phyloP scores from a whole-genome alignment of 257 asterid genomes.

The Gardenia jasminoides region DNA sequence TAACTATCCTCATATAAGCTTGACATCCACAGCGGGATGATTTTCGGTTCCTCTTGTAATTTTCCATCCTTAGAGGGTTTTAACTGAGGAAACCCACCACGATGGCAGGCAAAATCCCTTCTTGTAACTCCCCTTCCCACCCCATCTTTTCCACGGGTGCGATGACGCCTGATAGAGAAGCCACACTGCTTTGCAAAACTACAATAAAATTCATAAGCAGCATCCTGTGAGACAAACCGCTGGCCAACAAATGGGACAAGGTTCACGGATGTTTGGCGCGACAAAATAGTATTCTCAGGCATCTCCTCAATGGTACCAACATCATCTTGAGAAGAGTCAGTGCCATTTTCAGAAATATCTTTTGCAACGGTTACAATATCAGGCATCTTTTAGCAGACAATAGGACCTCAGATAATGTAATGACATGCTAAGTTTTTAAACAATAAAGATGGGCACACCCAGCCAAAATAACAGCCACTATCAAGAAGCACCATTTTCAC shows the following conservation, averaged over 20 bases:
- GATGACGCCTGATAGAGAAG: slow-evolving; percentile 58
- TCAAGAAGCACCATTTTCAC: slow-evolving; percentile 3
- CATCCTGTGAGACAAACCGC: slow-evolving; percentile 57
- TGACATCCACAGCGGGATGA: slow-evolving; percentile 62
- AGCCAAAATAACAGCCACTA: background rate
- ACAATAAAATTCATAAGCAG: slow-evolving; percentile 56
- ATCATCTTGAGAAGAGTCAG: slow-evolving; percentile 59
- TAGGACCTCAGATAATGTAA: background rate
- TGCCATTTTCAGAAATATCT: slow-evolving; percentile 46
- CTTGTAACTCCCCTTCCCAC: slow-evolving; percentile 63
- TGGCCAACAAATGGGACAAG: slow-evolving; percentile 58
- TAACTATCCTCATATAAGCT: slow-evolving; percentile 57
- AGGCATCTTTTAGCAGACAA: slow-evolving; percentile 29
- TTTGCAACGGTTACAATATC: slow-evolving; percentile 32
- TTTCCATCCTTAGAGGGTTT: slow-evolving; percentile 45
- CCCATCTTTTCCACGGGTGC: slow-evolving; percentile 59
- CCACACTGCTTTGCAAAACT: slow-evolving; percentile 63
- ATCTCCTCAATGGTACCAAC: slow-evolving; percentile 55
- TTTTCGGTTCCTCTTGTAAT: slow-evolving; percentile 50
- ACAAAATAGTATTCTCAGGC: slow-evolving; percentile 57
- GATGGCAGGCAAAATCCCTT: slow-evolving; percentile 61
- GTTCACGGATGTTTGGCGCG: slow-evolving; percentile 47
- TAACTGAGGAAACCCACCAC: slow-evolving; percentile 57
- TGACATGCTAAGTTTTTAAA: background rate
- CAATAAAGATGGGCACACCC: background rate